phyloP scores from a whole-genome alignment of 768 basidiomycete species.

The Russula brevipes region DNA sequence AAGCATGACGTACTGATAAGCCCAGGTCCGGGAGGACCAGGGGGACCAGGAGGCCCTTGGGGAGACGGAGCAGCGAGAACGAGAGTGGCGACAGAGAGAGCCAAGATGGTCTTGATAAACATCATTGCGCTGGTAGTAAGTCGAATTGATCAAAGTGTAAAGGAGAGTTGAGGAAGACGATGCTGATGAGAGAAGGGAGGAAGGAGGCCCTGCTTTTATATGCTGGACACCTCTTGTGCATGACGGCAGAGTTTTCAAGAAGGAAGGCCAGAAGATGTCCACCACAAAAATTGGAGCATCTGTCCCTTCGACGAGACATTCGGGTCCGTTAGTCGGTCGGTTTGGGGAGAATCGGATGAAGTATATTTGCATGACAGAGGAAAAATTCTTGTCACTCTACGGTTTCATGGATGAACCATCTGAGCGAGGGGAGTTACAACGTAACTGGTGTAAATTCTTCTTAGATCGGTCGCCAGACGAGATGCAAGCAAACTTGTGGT shows the following conservation, averaged over 20 bases:
- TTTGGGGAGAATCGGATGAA: not conserved
- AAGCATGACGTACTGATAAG: not conserved
- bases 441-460: not conserved
- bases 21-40: not conserved
- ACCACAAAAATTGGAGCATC: not conserved
- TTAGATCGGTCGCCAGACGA: not conserved
- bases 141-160: not conserved
- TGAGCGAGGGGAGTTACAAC: not conserved
- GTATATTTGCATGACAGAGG: not conserved
- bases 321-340: not conserved
- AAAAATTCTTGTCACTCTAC: not conserved
- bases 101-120: conserved; percentile 8
- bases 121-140: not conserved
- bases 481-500: not conserved
- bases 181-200: not conserved
- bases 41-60: rapidly evolving
- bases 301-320: not conserved
- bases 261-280: too few species aligned
- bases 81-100: conserved; percentile 1
- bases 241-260: not conserved
- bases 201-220: not conserved
- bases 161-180: not conserved
- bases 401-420: too few species aligned
- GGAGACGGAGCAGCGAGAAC: not conserved
- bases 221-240: not conserved